These are phyloP conservation scores for Picochlorum costavermella DNA, from an alignment of 139 green algal species.

Conservation along the genomic window DNA sequence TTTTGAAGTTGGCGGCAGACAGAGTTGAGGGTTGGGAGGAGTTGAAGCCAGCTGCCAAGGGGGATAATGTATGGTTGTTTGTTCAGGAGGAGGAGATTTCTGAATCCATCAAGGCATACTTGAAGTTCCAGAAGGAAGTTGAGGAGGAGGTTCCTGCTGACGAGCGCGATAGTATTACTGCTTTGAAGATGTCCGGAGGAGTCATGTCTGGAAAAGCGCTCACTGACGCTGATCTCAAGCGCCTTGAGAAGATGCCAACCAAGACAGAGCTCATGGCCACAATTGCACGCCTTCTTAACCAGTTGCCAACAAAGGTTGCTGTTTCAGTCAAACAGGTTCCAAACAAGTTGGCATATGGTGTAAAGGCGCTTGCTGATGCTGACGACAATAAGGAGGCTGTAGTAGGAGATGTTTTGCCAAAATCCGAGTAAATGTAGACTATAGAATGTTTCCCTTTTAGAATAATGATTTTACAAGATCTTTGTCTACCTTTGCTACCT, in stretches of 20 bases:
- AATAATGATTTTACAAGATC: constrained; percentile 6
- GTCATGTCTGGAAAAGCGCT: constrained; percentile 26
- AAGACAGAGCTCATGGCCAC: constrained; percentile 75
- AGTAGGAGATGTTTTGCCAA: constrained; percentile 36
- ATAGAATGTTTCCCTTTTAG: constrained; percentile 2
- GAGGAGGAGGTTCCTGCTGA: constrained; percentile 34
- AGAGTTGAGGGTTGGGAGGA: constrained; percentile 51
- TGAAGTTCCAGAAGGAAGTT: constrained; percentile 63
- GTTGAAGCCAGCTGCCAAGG: constrained; percentile 36
- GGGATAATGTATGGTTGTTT: constrained; percentile 86
- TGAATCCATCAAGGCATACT: constrained; percentile 58
- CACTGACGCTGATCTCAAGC: constrained; percentile 42
- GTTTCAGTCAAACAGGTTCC: constrained; percentile 57
- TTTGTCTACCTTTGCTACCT: neutral
- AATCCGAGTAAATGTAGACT: neutral
- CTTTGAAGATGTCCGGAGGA: constrained; percentile 34
- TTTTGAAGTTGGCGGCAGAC: constrained; percentile 64
- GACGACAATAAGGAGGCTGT: constrained; percentile 55
- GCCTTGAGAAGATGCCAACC: constrained; percentile 77
- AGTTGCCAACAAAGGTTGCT: constrained; percentile 72
- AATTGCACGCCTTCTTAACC: constrained; percentile 71
- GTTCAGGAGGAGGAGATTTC: constrained; percentile 68
- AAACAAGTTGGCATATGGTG: constrained; percentile 57
- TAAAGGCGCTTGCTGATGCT: constrained; percentile 62
- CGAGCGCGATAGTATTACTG: constrained; percentile 24